Evolutionary conservation across 805 yeast genomes (phyloP).

Genomic region (Starmerella tilneyi): DNA sequence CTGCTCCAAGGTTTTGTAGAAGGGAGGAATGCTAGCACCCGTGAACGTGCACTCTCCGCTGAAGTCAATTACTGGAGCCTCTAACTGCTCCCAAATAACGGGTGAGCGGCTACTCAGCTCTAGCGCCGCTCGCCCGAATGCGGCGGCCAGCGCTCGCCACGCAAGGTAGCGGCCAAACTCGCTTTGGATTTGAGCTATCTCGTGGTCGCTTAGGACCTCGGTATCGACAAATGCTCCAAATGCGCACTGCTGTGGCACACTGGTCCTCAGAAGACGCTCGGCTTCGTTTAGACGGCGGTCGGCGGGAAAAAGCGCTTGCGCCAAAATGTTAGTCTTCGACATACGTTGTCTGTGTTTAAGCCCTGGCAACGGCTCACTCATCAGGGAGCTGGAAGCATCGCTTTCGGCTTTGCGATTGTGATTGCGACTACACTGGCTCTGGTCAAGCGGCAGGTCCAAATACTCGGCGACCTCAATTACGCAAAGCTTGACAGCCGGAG

Average conservation of each 20-base stretch:
- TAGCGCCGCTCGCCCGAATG: slow-evolving; percentile 69
- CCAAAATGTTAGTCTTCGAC: neutral
- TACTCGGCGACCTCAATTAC: slow-evolving; percentile 38
- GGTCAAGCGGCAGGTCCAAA: neutral
- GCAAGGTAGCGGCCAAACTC: slow-evolving; percentile 53
- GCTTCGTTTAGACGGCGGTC: slow-evolving; percentile 76
- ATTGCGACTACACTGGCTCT: neutral
- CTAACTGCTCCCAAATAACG: slow-evolving; percentile 72
- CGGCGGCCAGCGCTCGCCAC: slow-evolving; percentile 60
- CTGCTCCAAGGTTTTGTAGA: slow-evolving; percentile 4
- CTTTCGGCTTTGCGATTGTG: neutral
- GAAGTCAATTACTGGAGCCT: slow-evolving; percentile 65
- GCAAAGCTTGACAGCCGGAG: slow-evolving; percentile 54
- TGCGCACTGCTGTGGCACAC: slow-evolving; percentile 42
- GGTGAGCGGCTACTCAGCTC: slow-evolving; percentile 62
- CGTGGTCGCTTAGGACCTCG: slow-evolving; percentile 44
- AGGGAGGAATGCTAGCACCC: slow-evolving; percentile 9
- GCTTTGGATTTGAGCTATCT: slow-evolving; percentile 43
- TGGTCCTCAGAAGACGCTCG: slow-evolving; percentile 58
- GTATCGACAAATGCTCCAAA: slow-evolving; percentile 33
- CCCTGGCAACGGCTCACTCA: no score
- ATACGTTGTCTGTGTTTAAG: neutral
- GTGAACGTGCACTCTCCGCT: slow-evolving; percentile 25
- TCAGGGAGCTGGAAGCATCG: no score
- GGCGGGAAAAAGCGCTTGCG: slow-evolving; percentile 49